These are phyloP conservation scores for Sporisorium exsertum DNA, from an alignment of 1,284 basidiomycete species.

Conservation along the genomic window DNA sequence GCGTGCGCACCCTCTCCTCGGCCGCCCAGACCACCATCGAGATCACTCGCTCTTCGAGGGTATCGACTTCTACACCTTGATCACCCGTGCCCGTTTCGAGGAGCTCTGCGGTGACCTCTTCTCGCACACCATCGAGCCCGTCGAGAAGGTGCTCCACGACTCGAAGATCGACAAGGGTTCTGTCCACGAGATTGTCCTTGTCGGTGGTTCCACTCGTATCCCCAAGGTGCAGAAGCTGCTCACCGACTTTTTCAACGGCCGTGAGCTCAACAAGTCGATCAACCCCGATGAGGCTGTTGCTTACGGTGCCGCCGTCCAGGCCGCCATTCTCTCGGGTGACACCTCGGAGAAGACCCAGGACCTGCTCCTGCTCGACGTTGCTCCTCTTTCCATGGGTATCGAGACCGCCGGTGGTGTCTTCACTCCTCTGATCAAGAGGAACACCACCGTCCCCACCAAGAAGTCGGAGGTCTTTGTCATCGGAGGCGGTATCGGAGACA, in stretches of 20 bases:
- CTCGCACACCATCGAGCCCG: conserved; percentile 92
- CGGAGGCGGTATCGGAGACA: no score
- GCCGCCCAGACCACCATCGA: no score
- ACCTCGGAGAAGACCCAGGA: conserved; percentile 98
- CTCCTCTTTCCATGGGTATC: conserved; percentile 91
- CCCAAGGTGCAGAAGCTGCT: no score
- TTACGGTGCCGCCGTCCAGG: conserved; percentile 99
- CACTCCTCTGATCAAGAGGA: conserved; percentile 96
- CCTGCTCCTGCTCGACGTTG: no score
- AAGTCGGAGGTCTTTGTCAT: conserved; percentile 99
- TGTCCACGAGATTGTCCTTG: no score
- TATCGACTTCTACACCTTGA: conserved; percentile 97
- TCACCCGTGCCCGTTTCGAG: conserved; percentile 98
- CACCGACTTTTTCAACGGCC: conserved; percentile 97
- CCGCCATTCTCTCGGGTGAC: conserved; percentile 96
- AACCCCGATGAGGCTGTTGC: conserved; percentile 99
- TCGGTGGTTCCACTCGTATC: no score
- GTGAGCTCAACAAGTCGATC: conserved; percentile 76
- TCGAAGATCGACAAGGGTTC: no score
- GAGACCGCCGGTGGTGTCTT: conserved; percentile 99
- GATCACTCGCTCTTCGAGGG: no score
- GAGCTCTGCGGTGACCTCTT: conserved; percentile 97
- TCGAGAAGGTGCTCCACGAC: no score
- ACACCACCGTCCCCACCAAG: conserved; percentile 98
- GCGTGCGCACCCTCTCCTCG: no score